Percentiles rank a stretch among this genome's conserved stretches.
These are phyloP conservation scores for Primulina huaijiensis DNA, from an alignment of 257 asterid species.

Conservation along the genomic window DNA sequence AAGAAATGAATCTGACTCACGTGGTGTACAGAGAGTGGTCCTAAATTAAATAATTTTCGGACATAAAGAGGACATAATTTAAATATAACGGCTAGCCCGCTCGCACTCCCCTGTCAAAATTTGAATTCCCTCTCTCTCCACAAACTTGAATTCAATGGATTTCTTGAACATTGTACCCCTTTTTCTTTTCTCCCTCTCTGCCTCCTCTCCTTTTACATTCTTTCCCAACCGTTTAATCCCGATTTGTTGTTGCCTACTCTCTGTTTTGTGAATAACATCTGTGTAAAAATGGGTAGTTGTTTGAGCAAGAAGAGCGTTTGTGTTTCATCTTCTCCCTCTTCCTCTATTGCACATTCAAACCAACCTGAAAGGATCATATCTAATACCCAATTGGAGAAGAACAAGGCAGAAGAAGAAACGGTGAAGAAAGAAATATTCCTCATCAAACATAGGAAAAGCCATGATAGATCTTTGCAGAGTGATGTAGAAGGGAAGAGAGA, in stretches of 20 bases:
- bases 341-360: constrained; percentile 31
- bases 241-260: constrained; percentile 7
- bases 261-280: neutral
- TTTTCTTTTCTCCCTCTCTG: constrained; percentile 23
- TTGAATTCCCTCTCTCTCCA: constrained; percentile 48
- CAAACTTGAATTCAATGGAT: constrained; percentile 39
- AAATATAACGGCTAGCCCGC: neutral
- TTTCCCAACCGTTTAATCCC: constrained; percentile 20
- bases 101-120: constrained; percentile 35
- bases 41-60: neutral
- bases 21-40: neutral
- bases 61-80: neutral
- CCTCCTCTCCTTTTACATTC: constrained; percentile 29
- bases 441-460: constrained; percentile 75
- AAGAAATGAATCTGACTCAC: neutral
- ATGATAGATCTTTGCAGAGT: constrained; percentile 53
- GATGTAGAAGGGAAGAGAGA: constrained; percentile 51
- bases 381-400: constrained; percentile 39
- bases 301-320: constrained; percentile 74
- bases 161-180: constrained; percentile 50
- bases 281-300: constrained; percentile 72
- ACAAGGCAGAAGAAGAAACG: constrained; percentile 36
- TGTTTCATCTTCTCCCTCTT: constrained; percentile 44
- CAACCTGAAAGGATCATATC: constrained; percentile 40
- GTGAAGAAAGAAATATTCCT: constrained; percentile 73